A percentile compares a stretch with the other conserved stretches of the same genome.
These are phyloP conservation scores for Cytidiella melzeri DNA, from an alignment of 768 basidiomycete genomes.

Conservation along the genomic window DNA sequence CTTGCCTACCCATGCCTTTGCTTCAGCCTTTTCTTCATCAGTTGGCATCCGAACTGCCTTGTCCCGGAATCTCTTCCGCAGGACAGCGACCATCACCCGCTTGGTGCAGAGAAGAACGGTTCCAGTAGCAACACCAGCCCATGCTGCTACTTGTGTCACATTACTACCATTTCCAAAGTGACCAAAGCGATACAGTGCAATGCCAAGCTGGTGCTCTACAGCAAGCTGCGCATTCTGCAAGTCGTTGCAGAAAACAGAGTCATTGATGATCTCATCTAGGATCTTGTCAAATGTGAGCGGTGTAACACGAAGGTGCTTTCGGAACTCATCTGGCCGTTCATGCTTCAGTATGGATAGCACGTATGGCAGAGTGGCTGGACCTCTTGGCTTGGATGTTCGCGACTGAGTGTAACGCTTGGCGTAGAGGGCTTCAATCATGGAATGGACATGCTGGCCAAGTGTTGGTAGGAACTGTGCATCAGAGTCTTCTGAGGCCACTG, in stretches of 20 bases:
- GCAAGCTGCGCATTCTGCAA: slow-evolving; percentile 23
- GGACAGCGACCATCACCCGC: slow-evolving; percentile 28
- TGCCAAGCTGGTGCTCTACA: slow-evolving; percentile 29
- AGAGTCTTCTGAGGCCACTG: too few relatives aligned
- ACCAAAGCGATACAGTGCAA: slow-evolving; percentile 34
- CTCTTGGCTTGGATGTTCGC: slow-evolving; percentile 5
- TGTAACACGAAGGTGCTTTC: slow-evolving; percentile 23
- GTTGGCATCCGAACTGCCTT: slow-evolving; percentile 25
- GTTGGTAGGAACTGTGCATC: too few relatives aligned
- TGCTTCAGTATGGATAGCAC: slow-evolving; percentile 19
- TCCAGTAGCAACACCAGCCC: slow-evolving; percentile 32
- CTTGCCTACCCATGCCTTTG: slow-evolving; percentile 32
- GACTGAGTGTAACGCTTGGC: neutral
- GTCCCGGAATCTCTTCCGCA: slow-evolving; percentile 20
- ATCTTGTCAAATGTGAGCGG: slow-evolving; percentile 32
- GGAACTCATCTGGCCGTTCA: slow-evolving; percentile 24
- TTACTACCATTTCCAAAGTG: slow-evolving; percentile 33
- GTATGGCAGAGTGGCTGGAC: slow-evolving; percentile 9
- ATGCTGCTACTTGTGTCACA: slow-evolving; percentile 28
- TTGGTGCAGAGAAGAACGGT: slow-evolving; percentile 24
- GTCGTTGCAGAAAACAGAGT: slow-evolving; percentile 25
- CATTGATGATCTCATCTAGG: slow-evolving; percentile 14
- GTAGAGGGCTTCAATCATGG: too few relatives aligned
- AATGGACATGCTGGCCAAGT: too few relatives aligned
- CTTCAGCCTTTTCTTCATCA: slow-evolving; percentile 28